Evolutionary conservation across 73 alveolate species (phyloP), one percentile per base, ranked within the genome.

Genomic region (Effrenium voratum): DNA sequence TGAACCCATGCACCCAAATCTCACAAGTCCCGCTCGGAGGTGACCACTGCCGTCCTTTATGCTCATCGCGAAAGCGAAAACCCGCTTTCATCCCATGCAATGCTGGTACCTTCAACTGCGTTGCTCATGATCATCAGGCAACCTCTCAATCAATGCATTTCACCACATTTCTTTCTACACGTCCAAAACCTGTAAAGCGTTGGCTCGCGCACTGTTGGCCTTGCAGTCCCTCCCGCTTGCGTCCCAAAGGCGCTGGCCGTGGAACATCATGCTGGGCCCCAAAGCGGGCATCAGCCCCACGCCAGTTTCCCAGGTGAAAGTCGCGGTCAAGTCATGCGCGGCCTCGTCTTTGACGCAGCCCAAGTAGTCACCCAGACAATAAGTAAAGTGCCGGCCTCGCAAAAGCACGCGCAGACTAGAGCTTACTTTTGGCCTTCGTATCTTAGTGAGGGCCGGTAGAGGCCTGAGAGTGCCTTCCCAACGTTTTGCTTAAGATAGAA

Each of bases 331-430:
- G 8, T 90, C 97, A 22, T 50, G 45, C 2, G 97, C 97, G 45
- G 68, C 28, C 88, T 90, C 86, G 34, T 90, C 97, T 24, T 90
- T 90, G 73, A 90, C 97, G 40, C 97, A 90, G 97, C 97, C 97
- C 97, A 90, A 70, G 87, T 90, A 90, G 43, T 90, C 97, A 52
- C 97, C 97, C 77, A 90, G 28, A 75, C 97, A 90, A 38, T 90
- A 90, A 15, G 97, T 70, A 57, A 90, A 90, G 87, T 90, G 97
- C 22, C 97, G 97, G 55, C 97, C 95, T 87, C 34, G n/a, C 24
- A 38, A 84, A 73, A 34, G 24, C 19, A 15, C 15, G 46, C 49
- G 3, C 3, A 57, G 28, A 30, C 72, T 57, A 30, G n/a, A 22
- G 72, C n/a, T 22, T 22, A 57, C n/a, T 22, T 22, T 22, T 57